Percentiles rank a stretch among this genome's conserved stretches.
phyloP scores from a whole-genome alignment of 805 yeast species.

The Candida peoriensis region DNA sequence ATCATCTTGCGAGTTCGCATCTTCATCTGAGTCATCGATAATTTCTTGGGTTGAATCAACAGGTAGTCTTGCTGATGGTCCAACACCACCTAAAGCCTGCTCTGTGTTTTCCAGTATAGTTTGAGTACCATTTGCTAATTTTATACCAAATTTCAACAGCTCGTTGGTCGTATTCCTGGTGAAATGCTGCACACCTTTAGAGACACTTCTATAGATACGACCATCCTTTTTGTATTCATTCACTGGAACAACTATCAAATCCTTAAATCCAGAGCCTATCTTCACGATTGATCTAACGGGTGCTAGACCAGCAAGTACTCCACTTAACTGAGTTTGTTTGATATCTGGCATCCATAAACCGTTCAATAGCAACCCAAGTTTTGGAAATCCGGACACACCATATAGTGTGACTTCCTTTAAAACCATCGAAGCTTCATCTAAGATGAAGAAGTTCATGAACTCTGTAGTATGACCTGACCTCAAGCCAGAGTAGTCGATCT shows the following conservation, averaged over 20 bases:
- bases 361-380: slow-evolving; percentile 49
- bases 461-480: slow-evolving; percentile 85
- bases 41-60: slow-evolving; percentile 15
- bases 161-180: slow-evolving; percentile 78
- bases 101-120: slow-evolving; percentile 75
- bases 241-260: slow-evolving; percentile 67
- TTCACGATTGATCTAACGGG: slow-evolving; percentile 75
- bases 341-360: slow-evolving; percentile 89
- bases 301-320: slow-evolving; percentile 77
- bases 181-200: slow-evolving; percentile 70
- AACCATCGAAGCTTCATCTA: slow-evolving; percentile 78
- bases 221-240: slow-evolving; percentile 74
- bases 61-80: slow-evolving; percentile 42
- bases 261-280: slow-evolving; percentile 73
- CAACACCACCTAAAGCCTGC: slow-evolving; percentile 70
- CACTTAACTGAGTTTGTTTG: slow-evolving; percentile 71
- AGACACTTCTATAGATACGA: slow-evolving; percentile 59
- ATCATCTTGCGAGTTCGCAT: slow-evolving; percentile 29
- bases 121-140: slow-evolving; percentile 85
- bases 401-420: slow-evolving; percentile 58
- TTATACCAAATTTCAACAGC: slow-evolving; percentile 74
- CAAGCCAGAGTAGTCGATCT: slow-evolving; percentile 77
- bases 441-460: slow-evolving; percentile 79
- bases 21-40: slow-evolving; percentile 29
- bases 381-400: slow-evolving; percentile 74